Percentiles rank a stretch among this genome's conserved stretches.
Conservation (phyloP, 352 stramenopile genomes). For the Phytopythium boreale region DNA sequence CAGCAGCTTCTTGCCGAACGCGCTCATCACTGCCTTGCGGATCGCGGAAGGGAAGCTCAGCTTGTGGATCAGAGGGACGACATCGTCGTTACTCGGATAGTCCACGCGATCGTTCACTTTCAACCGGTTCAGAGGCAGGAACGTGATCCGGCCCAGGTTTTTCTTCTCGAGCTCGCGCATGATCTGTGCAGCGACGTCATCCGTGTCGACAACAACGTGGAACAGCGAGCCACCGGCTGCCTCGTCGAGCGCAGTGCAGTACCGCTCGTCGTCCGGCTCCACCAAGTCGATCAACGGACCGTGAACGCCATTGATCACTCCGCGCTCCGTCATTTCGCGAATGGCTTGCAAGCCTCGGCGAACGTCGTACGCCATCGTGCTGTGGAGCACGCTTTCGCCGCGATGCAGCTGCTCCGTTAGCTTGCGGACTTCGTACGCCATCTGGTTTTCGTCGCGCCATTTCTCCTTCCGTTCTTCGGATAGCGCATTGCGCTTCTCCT, state of each 20-base stretch:
- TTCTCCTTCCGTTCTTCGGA: slow-evolving; percentile 81
- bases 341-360: slow-evolving; percentile 81
- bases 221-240: slow-evolving; percentile 96
- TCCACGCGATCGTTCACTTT: slow-evolving; percentile 81
- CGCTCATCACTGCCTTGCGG: slow-evolving; percentile 90
- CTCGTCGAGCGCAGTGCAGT: slow-evolving; percentile 95
- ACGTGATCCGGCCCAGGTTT: slow-evolving; percentile 95
- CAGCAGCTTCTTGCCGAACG: slow-evolving; percentile 97
- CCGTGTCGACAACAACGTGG: slow-evolving; percentile 98
- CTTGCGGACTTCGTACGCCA: slow-evolving; percentile 71
- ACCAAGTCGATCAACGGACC: slow-evolving; percentile 98
- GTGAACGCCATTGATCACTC: slow-evolving; percentile 82
- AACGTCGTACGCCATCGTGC: slow-evolving; percentile 86
- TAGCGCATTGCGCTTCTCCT: slow-evolving; percentile 74
- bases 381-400: slow-evolving; percentile 77
- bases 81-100: slow-evolving; percentile 78
- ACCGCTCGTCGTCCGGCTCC: slow-evolving; percentile 81
- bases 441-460: slow-evolving; percentile 78
- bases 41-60: slow-evolving; percentile 86
- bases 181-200: slow-evolving; percentile 93
- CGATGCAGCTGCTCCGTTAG: slow-evolving; percentile 65
- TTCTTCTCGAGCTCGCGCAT: slow-evolving; percentile 94
- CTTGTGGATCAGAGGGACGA: slow-evolving; percentile 82
- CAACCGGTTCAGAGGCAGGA: slow-evolving; percentile 94
- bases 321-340: slow-evolving; percentile 82